These are phyloP conservation scores for Penicillium cinerascens DNA, from an alignment of 495 filamentous ascomycete genomes.

Conservation along the genomic window DNA sequence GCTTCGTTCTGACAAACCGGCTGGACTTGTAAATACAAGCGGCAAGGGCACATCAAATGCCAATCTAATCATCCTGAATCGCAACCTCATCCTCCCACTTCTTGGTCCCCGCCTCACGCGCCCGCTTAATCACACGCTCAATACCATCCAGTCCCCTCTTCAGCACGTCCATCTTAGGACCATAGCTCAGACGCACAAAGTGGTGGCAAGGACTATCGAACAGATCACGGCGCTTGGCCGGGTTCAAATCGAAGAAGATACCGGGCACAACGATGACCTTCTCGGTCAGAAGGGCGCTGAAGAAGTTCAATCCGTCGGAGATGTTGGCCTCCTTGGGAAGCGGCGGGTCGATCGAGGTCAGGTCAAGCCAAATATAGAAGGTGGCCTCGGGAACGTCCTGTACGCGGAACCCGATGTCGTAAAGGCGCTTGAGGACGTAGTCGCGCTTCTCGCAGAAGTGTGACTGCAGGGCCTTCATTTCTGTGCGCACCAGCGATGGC, in stretches of 20 bases:
- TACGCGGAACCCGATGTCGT: conserved; percentile 79
- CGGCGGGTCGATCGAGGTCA: conserved; percentile 46
- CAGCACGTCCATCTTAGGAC: conserved; percentile 83
- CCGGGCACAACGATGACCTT: conserved; percentile 95
- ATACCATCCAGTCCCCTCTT: conserved; percentile 85
- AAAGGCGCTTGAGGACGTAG: conserved; percentile 74
- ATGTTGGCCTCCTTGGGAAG: conserved; percentile 56
- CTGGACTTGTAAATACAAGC: background rate
- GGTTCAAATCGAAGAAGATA: conserved; percentile 83
- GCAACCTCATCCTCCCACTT: conserved; percentile 43
- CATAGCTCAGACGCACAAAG: conserved; percentile 89
- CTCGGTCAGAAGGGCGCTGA: conserved; percentile 85
- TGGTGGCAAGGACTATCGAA: conserved; percentile 96
- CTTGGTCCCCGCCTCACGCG: conserved; percentile 29
- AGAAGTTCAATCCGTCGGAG: conserved; percentile 92
- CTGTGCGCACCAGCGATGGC: conserved; percentile 68
- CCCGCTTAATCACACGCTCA: conserved; percentile 62
- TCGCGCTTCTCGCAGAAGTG: conserved; percentile 92
- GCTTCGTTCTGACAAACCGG: background rate
- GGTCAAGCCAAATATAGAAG: conserved; percentile 85
- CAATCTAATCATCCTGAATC: conserved; percentile 38
- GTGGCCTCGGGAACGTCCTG: conserved; percentile 80
- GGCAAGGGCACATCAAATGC: background rate
- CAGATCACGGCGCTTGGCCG: conserved; percentile 79
- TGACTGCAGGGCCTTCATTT: conserved; percentile 83